Conservation (phyloP, 2,329 filamentous ascomycete species). For the Thielaviopsis populi region DNA sequence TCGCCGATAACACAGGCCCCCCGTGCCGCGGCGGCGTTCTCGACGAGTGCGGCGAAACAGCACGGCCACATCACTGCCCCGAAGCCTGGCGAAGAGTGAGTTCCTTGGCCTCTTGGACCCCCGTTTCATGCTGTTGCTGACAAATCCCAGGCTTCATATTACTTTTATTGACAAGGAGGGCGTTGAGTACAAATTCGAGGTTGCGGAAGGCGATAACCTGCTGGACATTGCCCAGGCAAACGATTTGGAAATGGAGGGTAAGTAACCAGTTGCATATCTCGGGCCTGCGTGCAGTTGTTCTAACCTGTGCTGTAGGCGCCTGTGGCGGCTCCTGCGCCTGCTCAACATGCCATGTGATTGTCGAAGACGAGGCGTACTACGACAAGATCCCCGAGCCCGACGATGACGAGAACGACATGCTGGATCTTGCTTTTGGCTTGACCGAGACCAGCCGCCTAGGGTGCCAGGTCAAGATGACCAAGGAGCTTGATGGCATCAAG, state of each 20-base stretch:
- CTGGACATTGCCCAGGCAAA: slow-evolving; percentile 89
- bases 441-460: slow-evolving; percentile 74
- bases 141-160: slow-evolving; percentile 52
- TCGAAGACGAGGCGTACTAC: slow-evolving; percentile 56
- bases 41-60: slow-evolving; percentile 39
- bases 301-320: slow-evolving; percentile 37
- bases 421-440: slow-evolving; percentile 78
- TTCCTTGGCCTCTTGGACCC: neutral
- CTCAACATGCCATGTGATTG: slow-evolving; percentile 84
- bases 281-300: neutral
- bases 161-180: slow-evolving; percentile 92
- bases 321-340: slow-evolving; percentile 91
- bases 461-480: slow-evolving; percentile 83
- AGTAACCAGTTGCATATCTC: slow-evolving; percentile 18
- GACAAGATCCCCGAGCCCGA: slow-evolving; percentile 65
- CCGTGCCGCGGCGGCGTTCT: slow-evolving; percentile 36
- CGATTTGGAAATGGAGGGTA: slow-evolving; percentile 92
- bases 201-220: slow-evolving; percentile 77
- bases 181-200: slow-evolving; percentile 58
- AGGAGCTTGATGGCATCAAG: slow-evolving; percentile 71
- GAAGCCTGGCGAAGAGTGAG: slow-evolving; percentile 83
- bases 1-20: neutral
- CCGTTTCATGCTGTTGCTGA: neutral
- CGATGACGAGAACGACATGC: slow-evolving; percentile 77
- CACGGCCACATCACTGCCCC: slow-evolving; percentile 77